These are phyloP conservation scores for Suillus occidentalis DNA, from an alignment of 768 basidiomycete species.

Conservation along the genomic window DNA sequence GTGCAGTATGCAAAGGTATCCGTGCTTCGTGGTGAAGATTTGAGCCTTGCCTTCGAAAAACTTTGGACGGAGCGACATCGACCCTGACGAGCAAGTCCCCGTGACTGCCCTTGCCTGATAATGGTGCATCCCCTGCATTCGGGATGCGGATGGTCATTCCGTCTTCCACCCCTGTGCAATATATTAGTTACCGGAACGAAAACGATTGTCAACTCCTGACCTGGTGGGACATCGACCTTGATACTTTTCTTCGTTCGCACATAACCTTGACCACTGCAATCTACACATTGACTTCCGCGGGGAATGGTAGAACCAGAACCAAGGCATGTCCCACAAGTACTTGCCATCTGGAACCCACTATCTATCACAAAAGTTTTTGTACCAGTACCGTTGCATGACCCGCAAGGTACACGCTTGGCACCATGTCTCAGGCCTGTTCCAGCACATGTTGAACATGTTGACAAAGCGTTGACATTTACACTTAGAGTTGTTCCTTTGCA, in stretches of 20 bases:
- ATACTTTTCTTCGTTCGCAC: conserved; percentile 77
- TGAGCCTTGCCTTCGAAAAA: conserved; percentile 87
- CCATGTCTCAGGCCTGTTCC: conserved; percentile 88
- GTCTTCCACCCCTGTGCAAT: conserved; percentile 79
- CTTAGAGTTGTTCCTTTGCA: conserved; percentile 83
- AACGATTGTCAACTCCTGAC: conserved; percentile 42
- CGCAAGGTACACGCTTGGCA: conserved; percentile 77
- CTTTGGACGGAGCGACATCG: conserved; percentile 77
- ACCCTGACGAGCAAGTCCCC: conserved; percentile 91
- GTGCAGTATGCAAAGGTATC: conserved; percentile 87
- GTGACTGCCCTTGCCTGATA: conserved; percentile 70
- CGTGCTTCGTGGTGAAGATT: conserved; percentile 89
- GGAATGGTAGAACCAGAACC: conserved; percentile 84
- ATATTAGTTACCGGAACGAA: conserved; percentile 3
- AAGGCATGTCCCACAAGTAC: conserved; percentile 79
- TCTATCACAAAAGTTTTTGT: conserved; percentile 87
- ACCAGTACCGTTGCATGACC: conserved; percentile 82
- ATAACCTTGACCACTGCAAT: conserved; percentile 86
- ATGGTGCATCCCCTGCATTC: conserved; percentile 79
- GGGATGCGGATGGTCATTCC: conserved; percentile 88
- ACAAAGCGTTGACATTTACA: conserved; percentile 76
- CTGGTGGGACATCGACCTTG: conserved; percentile 82
- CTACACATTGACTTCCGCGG: conserved; percentile 70
- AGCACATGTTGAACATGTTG: conserved; percentile 80
- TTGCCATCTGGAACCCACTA: conserved; percentile 96